These are phyloP conservation scores for Pulicaria dysenterica DNA, from an alignment of 129 eudicot species.

Conservation along the genomic window DNA sequence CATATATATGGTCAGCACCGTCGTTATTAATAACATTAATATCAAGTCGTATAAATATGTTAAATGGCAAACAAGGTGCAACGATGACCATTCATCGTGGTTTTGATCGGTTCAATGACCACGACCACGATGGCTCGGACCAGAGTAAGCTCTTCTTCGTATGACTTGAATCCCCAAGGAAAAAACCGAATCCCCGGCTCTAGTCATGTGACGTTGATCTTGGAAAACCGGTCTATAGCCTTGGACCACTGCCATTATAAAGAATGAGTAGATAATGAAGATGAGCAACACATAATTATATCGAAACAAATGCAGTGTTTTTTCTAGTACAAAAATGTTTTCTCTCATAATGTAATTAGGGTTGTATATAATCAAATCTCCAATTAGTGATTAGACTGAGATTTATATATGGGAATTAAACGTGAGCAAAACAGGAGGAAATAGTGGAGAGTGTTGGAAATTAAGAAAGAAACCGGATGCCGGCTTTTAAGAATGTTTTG, in stretches of 20 bases:
- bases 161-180: constrained; percentile 3
- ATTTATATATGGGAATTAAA: constrained; percentile 13
- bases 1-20: too few species aligned
- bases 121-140: constrained; percentile 51
- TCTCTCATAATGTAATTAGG: constrained; percentile 25
- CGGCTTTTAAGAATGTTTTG: constrained; percentile 37
- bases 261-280: constrained; percentile 18
- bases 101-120: constrained; percentile 32
- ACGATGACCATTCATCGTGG: too few species aligned
- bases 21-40: too few species aligned
- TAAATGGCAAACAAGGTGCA: too few species aligned
- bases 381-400: constrained; percentile 1
- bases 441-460: constrained; percentile 33
- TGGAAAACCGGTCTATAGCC: constrained; percentile 26
- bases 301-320: constrained; percentile 13
- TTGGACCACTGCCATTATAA: not conserved
- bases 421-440: constrained; percentile 17
- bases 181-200: constrained; percentile 9
- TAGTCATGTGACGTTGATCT: not conserved
- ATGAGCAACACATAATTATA: not conserved
- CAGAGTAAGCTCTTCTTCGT: constrained; percentile 46
- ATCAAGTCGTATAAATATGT: too few species aligned
- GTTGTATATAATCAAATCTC: constrained; percentile 16
- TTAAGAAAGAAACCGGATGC: constrained; percentile 30
- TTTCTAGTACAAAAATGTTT: not conserved